These are phyloP conservation scores for Epichloe typhina DNA, from an alignment of 2,329 filamentous ascomycete species.

Conservation along the genomic window DNA sequence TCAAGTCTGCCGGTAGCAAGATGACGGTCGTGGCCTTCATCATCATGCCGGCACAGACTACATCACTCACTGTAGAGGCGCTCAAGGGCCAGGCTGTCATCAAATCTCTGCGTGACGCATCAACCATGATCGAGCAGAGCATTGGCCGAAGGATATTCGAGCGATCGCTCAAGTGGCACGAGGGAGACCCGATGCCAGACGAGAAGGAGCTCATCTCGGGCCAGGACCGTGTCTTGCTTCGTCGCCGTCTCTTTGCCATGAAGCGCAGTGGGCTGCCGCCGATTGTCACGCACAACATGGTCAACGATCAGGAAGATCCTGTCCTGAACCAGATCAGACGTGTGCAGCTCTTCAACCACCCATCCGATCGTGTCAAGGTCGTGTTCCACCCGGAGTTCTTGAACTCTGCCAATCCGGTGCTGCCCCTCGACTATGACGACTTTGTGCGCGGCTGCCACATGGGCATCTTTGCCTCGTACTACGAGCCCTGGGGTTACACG, in stretches of 20 bases:
- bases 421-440: slow-evolving; percentile 94
- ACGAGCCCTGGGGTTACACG: slow-evolving; percentile 98
- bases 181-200: slow-evolving; percentile 84
- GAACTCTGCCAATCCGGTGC: slow-evolving; percentile 86
- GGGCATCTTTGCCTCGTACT: slow-evolving; percentile 94
- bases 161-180: slow-evolving; percentile 87
- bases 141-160: slow-evolving; percentile 93
- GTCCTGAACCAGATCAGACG: slow-evolving; percentile 91
- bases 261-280: slow-evolving; percentile 82
- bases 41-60: slow-evolving; percentile 96
- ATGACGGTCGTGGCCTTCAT: slow-evolving; percentile 94
- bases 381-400: slow-evolving; percentile 97
- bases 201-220: slow-evolving; percentile 91
- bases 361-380: slow-evolving; percentile 88
- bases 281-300: slow-evolving; percentile 98
- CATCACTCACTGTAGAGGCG: slow-evolving; percentile 87
- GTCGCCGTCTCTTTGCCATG: slow-evolving; percentile 89
- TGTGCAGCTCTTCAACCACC: slow-evolving; percentile 94
- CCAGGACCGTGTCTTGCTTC: slow-evolving; percentile 84
- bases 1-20: slow-evolving; percentile 76
- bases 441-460: slow-evolving; percentile 95
- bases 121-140: slow-evolving; percentile 82
- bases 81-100: slow-evolving; percentile 95
- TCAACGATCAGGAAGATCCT: slow-evolving; percentile 84
- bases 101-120: slow-evolving; percentile 86